Conservation (phyloP, 1,284 basidiomycete species). For the Malassezia caprae region DNA sequence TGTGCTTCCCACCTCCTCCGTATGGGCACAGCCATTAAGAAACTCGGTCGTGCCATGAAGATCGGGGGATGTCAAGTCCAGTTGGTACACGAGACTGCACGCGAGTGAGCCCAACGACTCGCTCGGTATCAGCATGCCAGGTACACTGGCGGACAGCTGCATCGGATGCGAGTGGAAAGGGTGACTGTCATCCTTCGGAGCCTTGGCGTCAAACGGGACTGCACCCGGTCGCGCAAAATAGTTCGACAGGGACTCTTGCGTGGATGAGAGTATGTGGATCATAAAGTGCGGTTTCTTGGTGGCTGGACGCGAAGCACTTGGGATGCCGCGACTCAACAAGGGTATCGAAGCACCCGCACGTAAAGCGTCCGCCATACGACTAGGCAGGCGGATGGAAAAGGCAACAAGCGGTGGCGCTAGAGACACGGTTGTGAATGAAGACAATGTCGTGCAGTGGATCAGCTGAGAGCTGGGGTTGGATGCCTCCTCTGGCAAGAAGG, state of each 20-base stretch:
- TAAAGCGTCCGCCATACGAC: constrained; percentile 19
- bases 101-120: constrained; percentile 17
- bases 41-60: constrained; percentile 11
- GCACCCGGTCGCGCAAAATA: constrained; percentile 19
- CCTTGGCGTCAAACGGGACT: not conserved
- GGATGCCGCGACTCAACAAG: not conserved
- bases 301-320: not conserved
- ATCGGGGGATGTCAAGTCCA: constrained; percentile 17
- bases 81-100: constrained; percentile 17
- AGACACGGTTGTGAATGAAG: constrained; percentile 20
- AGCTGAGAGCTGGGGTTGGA: not conserved
- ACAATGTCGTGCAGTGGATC: constrained; percentile 19
- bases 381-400: constrained; percentile 19
- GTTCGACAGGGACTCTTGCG: constrained; percentile 9
- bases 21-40: not conserved
- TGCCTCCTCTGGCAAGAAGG: constrained; percentile 9
- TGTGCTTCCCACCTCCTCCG: constrained; percentile 5
- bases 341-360: constrained; percentile 1
- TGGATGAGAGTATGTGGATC: constrained; percentile 17
- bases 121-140: constrained; percentile 7
- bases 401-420: constrained; percentile 19
- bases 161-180: constrained; percentile 4
- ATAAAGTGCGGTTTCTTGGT: constrained; percentile 15
- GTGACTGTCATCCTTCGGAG: not conserved
- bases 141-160: not conserved